phyloP scores from a whole-genome alignment of 23 red algal genomes.

The Chondrus crispus region DNA sequence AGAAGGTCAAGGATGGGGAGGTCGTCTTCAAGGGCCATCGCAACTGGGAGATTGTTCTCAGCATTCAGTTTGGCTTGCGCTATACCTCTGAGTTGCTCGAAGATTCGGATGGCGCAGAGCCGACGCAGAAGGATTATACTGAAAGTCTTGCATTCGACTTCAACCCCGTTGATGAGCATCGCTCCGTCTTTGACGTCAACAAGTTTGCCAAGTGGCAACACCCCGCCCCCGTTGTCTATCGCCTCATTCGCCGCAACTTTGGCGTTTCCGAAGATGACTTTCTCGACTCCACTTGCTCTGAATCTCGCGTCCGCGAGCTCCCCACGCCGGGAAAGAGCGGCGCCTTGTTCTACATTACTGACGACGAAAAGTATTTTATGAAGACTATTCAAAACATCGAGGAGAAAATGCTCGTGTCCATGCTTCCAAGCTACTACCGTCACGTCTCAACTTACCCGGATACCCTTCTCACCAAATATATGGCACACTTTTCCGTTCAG shows the following conservation, averaged over 20 bases:
- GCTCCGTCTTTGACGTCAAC: constrained; percentile 36
- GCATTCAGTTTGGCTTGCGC: constrained; percentile 75
- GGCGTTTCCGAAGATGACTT: constrained; percentile 77
- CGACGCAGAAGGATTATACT: constrained; percentile 41
- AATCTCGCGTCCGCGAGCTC: constrained; percentile 68
- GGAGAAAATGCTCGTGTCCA: constrained; percentile 45
- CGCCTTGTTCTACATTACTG: constrained; percentile 87
- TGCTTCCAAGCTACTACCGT: constrained; percentile 74
- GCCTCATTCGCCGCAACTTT: constrained; percentile 56
- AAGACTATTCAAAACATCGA: constrained; percentile 82
- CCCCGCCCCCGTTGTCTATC: constrained; percentile 77
- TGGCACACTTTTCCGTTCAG: constrained; percentile 83
- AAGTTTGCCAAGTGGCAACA: constrained; percentile 63
- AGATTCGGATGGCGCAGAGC: constrained; percentile 17
- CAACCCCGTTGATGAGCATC: constrained; percentile 43
- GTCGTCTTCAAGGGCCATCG: constrained; percentile 78
- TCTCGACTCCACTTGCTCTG: constrained; percentile 65
- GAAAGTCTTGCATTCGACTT: constrained; percentile 76
- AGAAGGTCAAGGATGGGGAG: constrained; percentile 72
- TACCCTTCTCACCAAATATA: constrained; percentile 76
- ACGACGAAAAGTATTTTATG: constrained; percentile 89
- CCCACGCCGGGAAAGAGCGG: constrained; percentile 80
- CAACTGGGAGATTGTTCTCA: constrained; percentile 79
- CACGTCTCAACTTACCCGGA: constrained; percentile 61
- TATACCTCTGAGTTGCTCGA: constrained; percentile 65